Evolutionary conservation across 192 early-diverging fungal genomes (phyloP).

Genomic region (Rhizophlyctis rosea): DNA sequence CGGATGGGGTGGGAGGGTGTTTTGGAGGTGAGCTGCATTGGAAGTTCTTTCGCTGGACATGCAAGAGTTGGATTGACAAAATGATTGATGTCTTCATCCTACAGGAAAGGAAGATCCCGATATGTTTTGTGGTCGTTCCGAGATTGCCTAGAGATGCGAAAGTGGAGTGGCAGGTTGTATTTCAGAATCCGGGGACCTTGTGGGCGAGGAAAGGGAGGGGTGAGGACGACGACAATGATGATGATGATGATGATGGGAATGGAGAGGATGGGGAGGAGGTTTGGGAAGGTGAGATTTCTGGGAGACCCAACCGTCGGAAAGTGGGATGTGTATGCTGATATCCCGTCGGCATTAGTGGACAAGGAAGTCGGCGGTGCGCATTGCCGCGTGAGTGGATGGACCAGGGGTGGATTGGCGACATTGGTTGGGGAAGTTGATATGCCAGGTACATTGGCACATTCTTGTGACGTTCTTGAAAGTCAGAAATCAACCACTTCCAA

Average conservation of each 20-base stretch:
- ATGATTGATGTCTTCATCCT: not conserved
- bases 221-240: not conserved
- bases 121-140: constrained; percentile 55
- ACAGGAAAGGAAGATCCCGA: constrained; percentile 30
- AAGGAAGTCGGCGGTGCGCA: too few relatives aligned
- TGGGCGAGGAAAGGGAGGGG: not conserved
- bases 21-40: constrained; percentile 15
- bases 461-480: too few relatives aligned
- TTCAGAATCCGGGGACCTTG: constrained; percentile 4
- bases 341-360: too few relatives aligned
- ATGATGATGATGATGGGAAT: not conserved
- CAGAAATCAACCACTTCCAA: too few relatives aligned
- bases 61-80: not conserved
- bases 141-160: constrained; percentile 56
- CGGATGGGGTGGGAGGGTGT: constrained; percentile 33
- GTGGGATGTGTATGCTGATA: not conserved
- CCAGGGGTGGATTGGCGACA: too few relatives aligned
- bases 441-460: too few relatives aligned
- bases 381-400: too few relatives aligned
- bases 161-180: constrained; percentile 65
- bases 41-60: not conserved
- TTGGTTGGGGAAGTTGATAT: too few relatives aligned
- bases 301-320: not conserved
- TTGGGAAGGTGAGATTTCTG: not conserved
- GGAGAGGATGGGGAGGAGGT: not conserved